These are phyloP conservation scores for Daldinia sp. DNA, from an alignment of 2,329 filamentous ascomycete genomes.

Conservation along the genomic window DNA sequence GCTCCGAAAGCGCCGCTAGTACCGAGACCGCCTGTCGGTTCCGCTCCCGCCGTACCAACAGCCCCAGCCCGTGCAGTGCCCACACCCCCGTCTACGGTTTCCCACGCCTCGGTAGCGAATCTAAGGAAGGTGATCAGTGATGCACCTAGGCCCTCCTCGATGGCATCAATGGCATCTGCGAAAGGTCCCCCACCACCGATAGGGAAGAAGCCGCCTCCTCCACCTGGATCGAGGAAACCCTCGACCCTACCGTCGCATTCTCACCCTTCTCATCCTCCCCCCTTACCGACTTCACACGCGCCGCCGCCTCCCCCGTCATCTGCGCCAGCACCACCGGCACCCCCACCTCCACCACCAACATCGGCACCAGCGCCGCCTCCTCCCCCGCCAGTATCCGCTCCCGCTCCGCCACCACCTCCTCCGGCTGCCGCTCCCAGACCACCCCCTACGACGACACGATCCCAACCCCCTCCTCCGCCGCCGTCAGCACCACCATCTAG, in stretches of 20 bases:
- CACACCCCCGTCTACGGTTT: conserved; percentile 53
- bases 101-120: conserved; percentile 68
- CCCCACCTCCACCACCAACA: conserved; percentile 59
- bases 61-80: conserved; percentile 58
- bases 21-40: conserved; percentile 69
- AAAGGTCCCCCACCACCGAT: conserved; percentile 81
- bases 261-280: conserved; percentile 46
- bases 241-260: conserved; percentile 52
- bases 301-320: conserved; percentile 55
- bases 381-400: conserved; percentile 47
- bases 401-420: conserved; percentile 53
- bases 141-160: conserved; percentile 68
- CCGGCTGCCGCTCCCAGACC: conserved; percentile 46
- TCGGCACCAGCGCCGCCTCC: conserved; percentile 53
- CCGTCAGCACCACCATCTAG: conserved; percentile 21
- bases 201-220: conserved; percentile 79
- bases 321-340: conserved; percentile 58
- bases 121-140: conserved; percentile 69
- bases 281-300: conserved; percentile 51
- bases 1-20: conserved; percentile 67
- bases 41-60: conserved; percentile 70
- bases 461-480: conserved; percentile 56
- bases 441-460: conserved; percentile 48
- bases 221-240: conserved; percentile 71
- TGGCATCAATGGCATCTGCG: conserved; percentile 67